Percentiles rank a stretch among this genome's conserved stretches.
Evolutionary conservation across 2,329 filamentous ascomycete genomes (phyloP).

Genomic region (Xylaria sp.): DNA sequence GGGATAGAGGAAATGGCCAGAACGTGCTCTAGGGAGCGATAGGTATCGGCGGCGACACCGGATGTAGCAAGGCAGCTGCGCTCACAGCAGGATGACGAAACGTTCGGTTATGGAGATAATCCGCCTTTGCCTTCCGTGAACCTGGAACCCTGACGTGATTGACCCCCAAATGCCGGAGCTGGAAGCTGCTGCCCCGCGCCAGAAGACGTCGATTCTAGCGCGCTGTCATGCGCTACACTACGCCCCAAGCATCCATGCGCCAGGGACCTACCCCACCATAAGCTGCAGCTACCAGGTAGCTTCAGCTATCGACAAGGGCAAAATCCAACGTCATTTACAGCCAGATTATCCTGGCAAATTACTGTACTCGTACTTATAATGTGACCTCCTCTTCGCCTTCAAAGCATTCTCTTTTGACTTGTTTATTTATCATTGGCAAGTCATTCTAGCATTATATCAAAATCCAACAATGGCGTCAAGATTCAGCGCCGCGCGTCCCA

Average conservation of each 20-base stretch:
- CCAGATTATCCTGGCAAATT: background rate
- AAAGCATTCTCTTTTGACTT: background rate
- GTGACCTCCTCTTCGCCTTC: conserved; percentile 7
- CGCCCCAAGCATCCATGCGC: background rate
- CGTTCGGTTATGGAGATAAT: conserved; percentile 35
- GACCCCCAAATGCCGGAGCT: conserved; percentile 5
- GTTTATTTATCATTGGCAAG: background rate
- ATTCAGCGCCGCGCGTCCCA: conserved; percentile 77
- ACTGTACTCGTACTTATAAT: conserved; percentile 12
- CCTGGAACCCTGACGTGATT: conserved; percentile 5
- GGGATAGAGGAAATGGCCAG: conserved; percentile 2
- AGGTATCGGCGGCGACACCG: conserved; percentile 7
- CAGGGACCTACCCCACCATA: conserved; percentile 19
- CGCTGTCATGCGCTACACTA: conserved; percentile 6
- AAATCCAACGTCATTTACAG: conserved; percentile 46
- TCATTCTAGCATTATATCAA: background rate
- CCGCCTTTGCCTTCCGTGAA: conserved; percentile 15
- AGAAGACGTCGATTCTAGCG: conserved; percentile 4
- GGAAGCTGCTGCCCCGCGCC: conserved; percentile 23
- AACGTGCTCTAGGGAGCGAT: conserved; percentile 9
- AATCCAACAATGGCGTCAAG: conserved; percentile 62
- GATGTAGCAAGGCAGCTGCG: conserved; percentile 32
- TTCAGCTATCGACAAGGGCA: conserved; percentile 36
- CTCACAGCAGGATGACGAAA: conserved; percentile 37
- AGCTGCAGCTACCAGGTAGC: conserved; percentile 10